Evolutionary conservation across 2,329 filamentous ascomycete species (phyloP).

Genomic region (Monosporascus sp.): DNA sequence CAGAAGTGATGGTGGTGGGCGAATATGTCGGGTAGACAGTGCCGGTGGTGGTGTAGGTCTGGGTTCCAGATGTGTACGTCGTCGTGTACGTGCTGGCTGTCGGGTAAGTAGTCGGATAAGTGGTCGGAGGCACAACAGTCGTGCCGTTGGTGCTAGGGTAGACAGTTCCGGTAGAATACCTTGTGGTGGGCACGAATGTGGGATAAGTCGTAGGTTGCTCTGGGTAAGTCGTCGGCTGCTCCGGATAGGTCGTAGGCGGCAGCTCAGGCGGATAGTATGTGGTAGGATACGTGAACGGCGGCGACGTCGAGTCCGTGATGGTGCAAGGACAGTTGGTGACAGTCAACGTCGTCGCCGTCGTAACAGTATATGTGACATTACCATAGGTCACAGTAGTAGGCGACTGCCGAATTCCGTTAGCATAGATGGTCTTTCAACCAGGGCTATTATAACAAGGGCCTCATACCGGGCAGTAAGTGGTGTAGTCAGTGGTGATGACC

Average conservation of each 20-base stretch:
- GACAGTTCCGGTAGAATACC: not conserved
- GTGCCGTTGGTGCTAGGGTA: slow-evolving; percentile 3
- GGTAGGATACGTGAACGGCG: slow-evolving; percentile 22
- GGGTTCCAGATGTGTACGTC: no score
- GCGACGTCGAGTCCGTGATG: slow-evolving; percentile 27
- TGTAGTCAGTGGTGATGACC: slow-evolving; percentile 32
- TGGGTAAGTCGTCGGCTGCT: slow-evolving; percentile 4
- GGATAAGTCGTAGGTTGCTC: not conserved
- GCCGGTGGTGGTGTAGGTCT: no score
- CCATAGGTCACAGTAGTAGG: slow-evolving; percentile 34
- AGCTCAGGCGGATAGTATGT: slow-evolving; percentile 12
- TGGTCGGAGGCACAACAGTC: not conserved
- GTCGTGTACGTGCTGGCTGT: no score
- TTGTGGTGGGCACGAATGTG: not conserved
- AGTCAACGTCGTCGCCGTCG: slow-evolving; percentile 36
- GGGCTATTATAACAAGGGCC: not conserved
- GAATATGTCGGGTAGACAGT: not conserved
- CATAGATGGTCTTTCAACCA: not conserved
- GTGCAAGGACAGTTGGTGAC: slow-evolving; percentile 45
- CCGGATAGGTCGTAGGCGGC: slow-evolving; percentile 6
- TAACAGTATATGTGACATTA: slow-evolving; percentile 40
- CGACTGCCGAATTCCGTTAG: slow-evolving; percentile 12
- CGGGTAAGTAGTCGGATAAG: not conserved
- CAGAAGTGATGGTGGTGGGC: not conserved
- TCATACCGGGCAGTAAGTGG: slow-evolving; percentile 40